Evolutionary conservation across 352 stramenopile species (phyloP).

Genomic region (Achlya hypogyna): DNA sequence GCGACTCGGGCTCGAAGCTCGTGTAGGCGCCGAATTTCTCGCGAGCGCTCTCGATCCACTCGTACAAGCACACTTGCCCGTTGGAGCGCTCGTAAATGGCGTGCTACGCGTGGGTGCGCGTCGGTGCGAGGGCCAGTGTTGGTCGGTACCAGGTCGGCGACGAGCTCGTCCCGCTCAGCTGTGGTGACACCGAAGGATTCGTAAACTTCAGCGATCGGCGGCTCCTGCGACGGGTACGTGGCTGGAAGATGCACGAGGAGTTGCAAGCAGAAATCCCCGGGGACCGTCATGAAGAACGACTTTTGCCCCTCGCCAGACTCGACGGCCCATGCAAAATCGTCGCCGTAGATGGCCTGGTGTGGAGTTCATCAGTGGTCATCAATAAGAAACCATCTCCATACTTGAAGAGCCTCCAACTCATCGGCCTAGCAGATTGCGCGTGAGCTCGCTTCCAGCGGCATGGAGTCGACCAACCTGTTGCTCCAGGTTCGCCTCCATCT

Average conservation of each 20-base stretch:
- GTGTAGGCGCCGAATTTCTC: conserved; percentile 40
- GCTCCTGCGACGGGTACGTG: conserved; percentile 55
- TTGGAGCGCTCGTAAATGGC: conserved; percentile 56
- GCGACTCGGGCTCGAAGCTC: background rate
- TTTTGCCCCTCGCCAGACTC: conserved; percentile 31
- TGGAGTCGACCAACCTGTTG: background rate
- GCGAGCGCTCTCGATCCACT: conserved; percentile 77
- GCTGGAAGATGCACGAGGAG: conserved; percentile 61
- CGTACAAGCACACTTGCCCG: conserved; percentile 78
- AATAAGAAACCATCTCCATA: background rate
- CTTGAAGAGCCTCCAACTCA: conserved; percentile 11
- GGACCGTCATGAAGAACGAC: conserved; percentile 52
- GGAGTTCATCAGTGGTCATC: background rate
- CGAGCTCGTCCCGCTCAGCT: conserved; percentile 45
- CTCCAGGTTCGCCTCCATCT: background rate
- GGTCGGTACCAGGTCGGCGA: conserved; percentile 54
- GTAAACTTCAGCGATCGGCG: conserved; percentile 67
- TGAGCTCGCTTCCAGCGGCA: background rate
- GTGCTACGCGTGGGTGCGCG: conserved; percentile 22
- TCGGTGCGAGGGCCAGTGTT: background rate
- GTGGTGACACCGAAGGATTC: conserved; percentile 77
- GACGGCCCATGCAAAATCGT: conserved; percentile 45
- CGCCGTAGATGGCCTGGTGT: conserved; percentile 64
- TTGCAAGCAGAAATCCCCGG: conserved; percentile 51
- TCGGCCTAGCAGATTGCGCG: background rate